Base-by-base conservation (phyloP, 1,284 basidiomycete species). In the Xerocomus cyaneibrunnescens region DNA sequence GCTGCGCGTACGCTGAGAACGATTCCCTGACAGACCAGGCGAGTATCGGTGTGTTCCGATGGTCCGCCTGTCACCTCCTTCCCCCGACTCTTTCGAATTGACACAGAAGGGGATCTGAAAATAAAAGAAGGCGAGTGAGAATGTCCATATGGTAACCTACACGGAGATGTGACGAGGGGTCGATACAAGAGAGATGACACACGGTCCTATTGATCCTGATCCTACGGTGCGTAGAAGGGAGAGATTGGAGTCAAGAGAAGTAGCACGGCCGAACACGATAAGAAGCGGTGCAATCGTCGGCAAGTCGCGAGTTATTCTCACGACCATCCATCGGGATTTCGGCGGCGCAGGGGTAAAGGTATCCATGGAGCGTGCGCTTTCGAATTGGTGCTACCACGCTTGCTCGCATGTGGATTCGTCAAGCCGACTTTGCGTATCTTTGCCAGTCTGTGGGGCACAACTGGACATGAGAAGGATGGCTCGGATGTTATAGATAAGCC, bases 301-400 rank as follows among this genome's bases (percentile, higher is more conserved):
- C 39, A 48, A 38, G n/a, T 50, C 21, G 48, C 32, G 25, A 42
- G 17, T 13, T 14, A 28, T 46, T 62, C 55, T 71, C 66, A 80
- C 57, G 72, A 77, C 81, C 80, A 83, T 50, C 80, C 78, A 55
- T 76, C 77, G 39, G 71, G 68, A 48, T 58, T 74, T 61, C 83
- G 74, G 56, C 73, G 74, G 51, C 84, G 76, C 47, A 85, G 65
- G 13, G 83, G 81, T 34, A 85, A 68, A 31, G 81, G 80, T 60
- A 86, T 73, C 76, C 79, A 81, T 13, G 75, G 73, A 46, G 69
- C 68, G 36, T 62, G 65, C 13, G 62, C 48, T 52, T 70, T 66
- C 42, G 67, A 65, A 48, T 67, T 65, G 44, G 63, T 58, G 19
- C 27, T 23, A 13, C 38, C 39, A 42, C 40, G 54, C 38, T 56